Base-by-base conservation (phyloP, 768 basidiomycete species). In the Leccinum longicurvipes region DNA sequence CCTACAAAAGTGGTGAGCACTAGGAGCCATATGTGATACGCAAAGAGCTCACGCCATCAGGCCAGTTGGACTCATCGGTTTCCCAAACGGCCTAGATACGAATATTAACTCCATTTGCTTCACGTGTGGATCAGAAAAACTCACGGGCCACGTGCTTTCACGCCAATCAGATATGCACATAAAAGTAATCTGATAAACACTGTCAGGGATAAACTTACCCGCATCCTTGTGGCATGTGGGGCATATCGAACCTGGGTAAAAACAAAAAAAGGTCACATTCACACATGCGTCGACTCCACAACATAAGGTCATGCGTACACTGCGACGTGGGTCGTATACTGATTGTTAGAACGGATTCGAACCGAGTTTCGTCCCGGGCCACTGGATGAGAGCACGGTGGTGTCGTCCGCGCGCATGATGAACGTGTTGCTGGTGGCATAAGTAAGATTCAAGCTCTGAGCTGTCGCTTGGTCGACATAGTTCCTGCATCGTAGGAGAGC, bases 391-490 rank as follows among this genome's bases (percentile, higher is more conserved):
- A 76, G 65, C 8, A 65, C 56, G 7, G 68, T 67, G 0, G 66
- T 73, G 51, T 73, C 63, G 44, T 75, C 75, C n/a, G 73, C 72
- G 5, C 74, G 74, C 62, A 75, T 61, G 36, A 74, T 60, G 51
- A 75, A 73, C 4, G 63, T 69, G 36, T 70, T 19, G 8, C 53
- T 49, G 2, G 63, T 60, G 4, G 63, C 64, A 44, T 66, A 70
- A 1, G 68, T 68, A 50, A 75, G 63, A 47, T 67, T 66, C 27
- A 67, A 54, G 3, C 28, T 57, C 41, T 62, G 62, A 34, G 74
- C 72, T 2, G 62, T 69, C 10, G 63, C 41, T 46, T 65, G 44
- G 50, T 68, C 46, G 6, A 75, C 70, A 47, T 75, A 75, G 60
- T 73, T 74, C 29, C 72, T 74, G 39, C 39, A 41, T 21, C 39